Evolutionary conservation across 306 rosid species (phyloP).

Genomic region (Delonix regia): DNA sequence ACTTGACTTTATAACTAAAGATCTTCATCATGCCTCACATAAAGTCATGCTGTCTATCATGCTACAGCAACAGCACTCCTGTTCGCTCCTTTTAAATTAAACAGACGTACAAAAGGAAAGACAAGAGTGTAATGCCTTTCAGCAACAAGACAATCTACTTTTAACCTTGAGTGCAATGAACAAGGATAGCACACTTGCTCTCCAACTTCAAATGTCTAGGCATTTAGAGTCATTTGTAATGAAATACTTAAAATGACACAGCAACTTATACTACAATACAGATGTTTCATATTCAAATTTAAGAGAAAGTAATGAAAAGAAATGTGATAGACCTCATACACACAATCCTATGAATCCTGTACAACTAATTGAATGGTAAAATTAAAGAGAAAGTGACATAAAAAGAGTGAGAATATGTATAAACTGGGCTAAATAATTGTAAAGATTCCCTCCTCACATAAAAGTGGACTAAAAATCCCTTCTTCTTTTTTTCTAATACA

Average conservation of each 20-base stretch:
- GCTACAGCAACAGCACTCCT: slow-evolving; percentile 1
- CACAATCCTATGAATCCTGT: too few species aligned
- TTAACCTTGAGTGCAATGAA: background rate
- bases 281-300: background rate
- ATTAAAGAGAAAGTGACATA: too few species aligned
- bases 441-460: too few species aligned
- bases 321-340: too few species aligned
- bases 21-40: slow-evolving; percentile 36
- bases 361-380: too few species aligned
- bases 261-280: background rate
- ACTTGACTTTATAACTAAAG: slow-evolving; percentile 41
- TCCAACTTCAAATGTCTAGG: background rate
- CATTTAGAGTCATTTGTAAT: background rate
- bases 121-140: background rate
- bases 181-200: background rate
- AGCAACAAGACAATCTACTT: slow-evolving; percentile 5
- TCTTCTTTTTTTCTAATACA: too few species aligned
- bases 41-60: slow-evolving; percentile 25
- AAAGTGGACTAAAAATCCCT: too few species aligned
- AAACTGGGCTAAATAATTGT: too few species aligned
- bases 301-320: too few species aligned
- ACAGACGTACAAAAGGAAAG: background rate
- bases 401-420: too few species aligned
- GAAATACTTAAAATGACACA: background rate
- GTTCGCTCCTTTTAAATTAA: slow-evolving; percentile 3